Evolutionary conservation across 164 flowering plant genomes (phyloP), one percentile per base, ranked within the genome.

Genomic region (Annona squamosa): DNA sequence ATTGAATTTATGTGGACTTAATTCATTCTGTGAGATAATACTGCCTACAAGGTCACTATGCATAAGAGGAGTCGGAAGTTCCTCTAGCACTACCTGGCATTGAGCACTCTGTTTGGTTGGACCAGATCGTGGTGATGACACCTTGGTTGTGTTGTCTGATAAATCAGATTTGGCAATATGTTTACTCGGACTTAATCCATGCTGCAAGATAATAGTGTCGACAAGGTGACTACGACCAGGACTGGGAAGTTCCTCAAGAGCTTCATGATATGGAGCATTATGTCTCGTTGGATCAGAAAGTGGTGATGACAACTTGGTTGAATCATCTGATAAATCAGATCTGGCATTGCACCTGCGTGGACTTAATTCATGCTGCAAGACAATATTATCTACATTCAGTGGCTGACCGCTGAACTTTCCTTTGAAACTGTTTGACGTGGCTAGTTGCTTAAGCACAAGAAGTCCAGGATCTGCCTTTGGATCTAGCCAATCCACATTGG

Each of bases 401-500:
- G 72, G 71, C 72, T 81, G 74, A 62, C 42, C 78, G 17, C 69
- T 66, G 78, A 82, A 52, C 72, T 81, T 88, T 10, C 83, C 88
- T 76, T 80, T 84, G 42, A 84, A 70, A 62, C 77, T 56, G 81
- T 81, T 81, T 73, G 88, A 80, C 7, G 81, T 66, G 10, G 88
- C 73, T 44, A 87, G 81, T 65, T 85, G 82, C 76, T 86, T 86
- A 76, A 87, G 85, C 71, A 85, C 74, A 76, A 81, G 80, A 42
- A 81, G 74, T 42, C 88, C 91, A 65, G 73, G 84, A 84, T 90
- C 94, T n/a, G 82, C 48, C 65, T 87, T 86, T 68, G 87, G 82
- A 77, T 83, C 90, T 68, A 82, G 67, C 97, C 94, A 92, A 78
- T 94, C 94, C 44, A 85, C 85, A 73, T 68, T 80, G 82, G 82